These are phyloP conservation scores for Epichloe sibirici DNA, from an alignment of 2,329 filamentous ascomycete genomes.

Conservation along the genomic window DNA sequence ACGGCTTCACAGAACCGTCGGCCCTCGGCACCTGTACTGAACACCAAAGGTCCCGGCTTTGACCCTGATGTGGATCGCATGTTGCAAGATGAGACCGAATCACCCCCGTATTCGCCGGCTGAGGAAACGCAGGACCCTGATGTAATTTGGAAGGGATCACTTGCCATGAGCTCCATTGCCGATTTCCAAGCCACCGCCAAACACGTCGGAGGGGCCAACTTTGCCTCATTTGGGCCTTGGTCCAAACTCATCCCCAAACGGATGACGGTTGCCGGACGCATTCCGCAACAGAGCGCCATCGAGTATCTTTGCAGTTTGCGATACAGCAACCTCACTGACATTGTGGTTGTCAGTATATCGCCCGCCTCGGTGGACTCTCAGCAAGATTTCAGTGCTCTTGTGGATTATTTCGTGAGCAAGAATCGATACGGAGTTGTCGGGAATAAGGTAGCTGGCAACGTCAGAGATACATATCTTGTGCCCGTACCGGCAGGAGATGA, in stretches of 20 bases:
- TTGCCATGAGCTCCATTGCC: slow-evolving; percentile 67
- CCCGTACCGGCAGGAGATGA: slow-evolving; percentile 63
- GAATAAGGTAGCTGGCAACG: slow-evolving; percentile 59
- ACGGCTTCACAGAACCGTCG: slow-evolving; percentile 34
- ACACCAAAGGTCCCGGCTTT: slow-evolving; percentile 47
- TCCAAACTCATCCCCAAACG: slow-evolving; percentile 58
- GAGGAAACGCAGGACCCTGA: slow-evolving; percentile 57
- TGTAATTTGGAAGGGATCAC: slow-evolving; percentile 64
- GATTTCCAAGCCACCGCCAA: slow-evolving; percentile 67
- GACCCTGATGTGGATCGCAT: slow-evolving; percentile 87
- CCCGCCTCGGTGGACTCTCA: slow-evolving; percentile 49
- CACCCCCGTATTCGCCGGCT: slow-evolving; percentile 71
- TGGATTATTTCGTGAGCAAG: slow-evolving; percentile 75
- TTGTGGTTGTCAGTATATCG: slow-evolving; percentile 65
- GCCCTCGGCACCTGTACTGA: slow-evolving; percentile 33
- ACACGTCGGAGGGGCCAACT: slow-evolving; percentile 73
- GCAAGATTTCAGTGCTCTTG: slow-evolving; percentile 60
- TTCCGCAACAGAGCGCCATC: slow-evolving; percentile 70
- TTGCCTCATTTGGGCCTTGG: slow-evolving; percentile 55
- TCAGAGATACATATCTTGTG: slow-evolving; percentile 85
- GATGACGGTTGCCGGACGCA: slow-evolving; percentile 64
- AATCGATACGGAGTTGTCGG: slow-evolving; percentile 79
- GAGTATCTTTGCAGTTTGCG: slow-evolving; percentile 84
- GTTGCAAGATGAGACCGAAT: slow-evolving; percentile 68
- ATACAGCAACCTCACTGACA: slow-evolving; percentile 70